Evolutionary conservation across 2,329 filamentous ascomycete genomes (phyloP).

Genomic region (Aspergillus hortae): DNA sequence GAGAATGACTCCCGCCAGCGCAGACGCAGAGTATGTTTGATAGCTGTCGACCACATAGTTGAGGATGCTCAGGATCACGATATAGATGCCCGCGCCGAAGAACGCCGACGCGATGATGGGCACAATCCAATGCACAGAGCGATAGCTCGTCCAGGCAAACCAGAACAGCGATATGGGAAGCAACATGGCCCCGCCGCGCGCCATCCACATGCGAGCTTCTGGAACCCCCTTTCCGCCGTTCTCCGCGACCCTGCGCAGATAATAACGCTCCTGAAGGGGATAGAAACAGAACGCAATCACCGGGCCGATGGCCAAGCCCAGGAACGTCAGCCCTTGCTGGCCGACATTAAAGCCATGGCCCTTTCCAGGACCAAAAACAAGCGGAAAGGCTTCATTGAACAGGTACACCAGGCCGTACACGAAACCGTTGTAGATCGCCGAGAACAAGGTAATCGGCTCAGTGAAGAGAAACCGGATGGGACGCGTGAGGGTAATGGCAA

Average conservation of each 20-base stretch:
- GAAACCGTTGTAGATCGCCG: slow-evolving; percentile 52
- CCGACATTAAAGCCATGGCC: slow-evolving; percentile 56
- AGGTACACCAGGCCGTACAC: slow-evolving; percentile 72
- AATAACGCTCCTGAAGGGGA: slow-evolving; percentile 44
- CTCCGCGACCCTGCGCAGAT: slow-evolving; percentile 36
- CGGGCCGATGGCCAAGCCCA: slow-evolving; percentile 59
- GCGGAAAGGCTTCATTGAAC: slow-evolving; percentile 66
- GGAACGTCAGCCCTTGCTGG: slow-evolving; percentile 55
- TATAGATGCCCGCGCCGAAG: slow-evolving; percentile 68
- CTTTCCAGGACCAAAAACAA: slow-evolving; percentile 64
- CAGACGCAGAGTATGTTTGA: slow-evolving; percentile 67
- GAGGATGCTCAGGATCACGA: slow-evolving; percentile 69
- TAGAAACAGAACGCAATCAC: slow-evolving; percentile 56
- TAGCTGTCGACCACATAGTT: slow-evolving; percentile 74
- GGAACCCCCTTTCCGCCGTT: slow-evolving; percentile 52
- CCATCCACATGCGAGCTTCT: slow-evolving; percentile 65
- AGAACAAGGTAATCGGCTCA: slow-evolving; percentile 27
- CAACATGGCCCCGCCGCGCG: slow-evolving; percentile 59
- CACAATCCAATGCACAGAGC: slow-evolving; percentile 62
- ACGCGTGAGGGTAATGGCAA: slow-evolving; percentile 65
- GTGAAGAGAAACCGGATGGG: slow-evolving; percentile 47
- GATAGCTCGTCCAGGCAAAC: slow-evolving; percentile 64
- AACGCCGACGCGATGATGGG: slow-evolving; percentile 62
- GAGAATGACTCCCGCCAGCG: slow-evolving; percentile 73
- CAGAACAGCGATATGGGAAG: slow-evolving; percentile 65